These are phyloP conservation scores for Vitis cinerea DNA, from an alignment of 164 flowering plant species.

Conservation along the genomic window DNA sequence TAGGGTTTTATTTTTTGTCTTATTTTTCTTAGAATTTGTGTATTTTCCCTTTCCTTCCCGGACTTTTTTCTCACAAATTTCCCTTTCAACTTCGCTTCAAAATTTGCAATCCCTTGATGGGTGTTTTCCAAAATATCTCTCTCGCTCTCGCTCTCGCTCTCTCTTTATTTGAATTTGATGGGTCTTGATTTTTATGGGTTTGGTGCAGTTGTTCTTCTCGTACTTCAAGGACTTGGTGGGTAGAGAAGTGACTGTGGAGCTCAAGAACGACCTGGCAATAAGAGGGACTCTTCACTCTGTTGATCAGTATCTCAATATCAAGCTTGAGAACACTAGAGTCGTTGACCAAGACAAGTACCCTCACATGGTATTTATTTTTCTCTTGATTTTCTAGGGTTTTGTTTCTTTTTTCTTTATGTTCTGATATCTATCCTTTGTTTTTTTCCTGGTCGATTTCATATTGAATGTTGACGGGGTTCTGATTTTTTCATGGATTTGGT, in stretches of 20 bases:
- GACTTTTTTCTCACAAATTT: too few relatives aligned
- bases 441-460: not conserved
- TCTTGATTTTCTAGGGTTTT: not conserved
- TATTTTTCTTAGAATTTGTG: too few relatives aligned
- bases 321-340: slow-evolving; percentile 92
- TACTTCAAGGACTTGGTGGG: slow-evolving; percentile 98
- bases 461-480: not conserved
- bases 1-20: too few relatives aligned
- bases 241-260: slow-evolving; percentile 90
- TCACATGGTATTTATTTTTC: slow-evolving; percentile 66
- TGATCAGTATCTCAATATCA: slow-evolving; percentile 94
- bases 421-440: not conserved
- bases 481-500: not conserved
- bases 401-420: slow-evolving; percentile 3
- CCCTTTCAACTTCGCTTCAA: too few relatives aligned
- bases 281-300: slow-evolving; percentile 92
- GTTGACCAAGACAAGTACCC: slow-evolving; percentile 95
- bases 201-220: slow-evolving; percentile 73
- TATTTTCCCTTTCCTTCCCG: too few relatives aligned
- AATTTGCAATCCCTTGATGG: too few relatives aligned
- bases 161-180: not conserved
- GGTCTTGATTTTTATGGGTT: not conserved
- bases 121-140: too few relatives aligned
- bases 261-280: slow-evolving; percentile 93
- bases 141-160: not conserved